Conservation (phyloP, 495 filamentous ascomycete genomes). For the Tricharina praecox region DNA sequence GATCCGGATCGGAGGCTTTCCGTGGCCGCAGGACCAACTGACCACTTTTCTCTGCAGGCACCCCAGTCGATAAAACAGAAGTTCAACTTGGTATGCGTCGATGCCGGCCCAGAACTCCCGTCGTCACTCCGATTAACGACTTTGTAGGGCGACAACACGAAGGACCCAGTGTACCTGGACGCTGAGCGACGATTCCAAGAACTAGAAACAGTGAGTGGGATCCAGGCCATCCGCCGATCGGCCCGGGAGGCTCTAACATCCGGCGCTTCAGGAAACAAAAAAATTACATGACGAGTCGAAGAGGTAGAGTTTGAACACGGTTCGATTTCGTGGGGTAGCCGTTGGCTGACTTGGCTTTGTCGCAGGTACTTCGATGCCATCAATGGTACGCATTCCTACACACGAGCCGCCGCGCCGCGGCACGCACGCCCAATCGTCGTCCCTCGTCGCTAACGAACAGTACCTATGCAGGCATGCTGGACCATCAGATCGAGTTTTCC, state of each 20-base stretch:
- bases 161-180: conserved; percentile 87
- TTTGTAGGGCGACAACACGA: conserved; percentile 66
- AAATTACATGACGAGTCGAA: conserved; percentile 86
- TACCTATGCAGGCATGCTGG: conserved; percentile 59
- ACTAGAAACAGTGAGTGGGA: conserved; percentile 45
- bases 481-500: conserved; percentile 96
- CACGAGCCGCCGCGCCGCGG: neutral
- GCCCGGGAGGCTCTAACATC: conserved; percentile 7
- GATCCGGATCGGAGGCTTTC: conserved; percentile 19
- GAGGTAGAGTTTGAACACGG: conserved; percentile 37
- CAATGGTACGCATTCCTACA: conserved; percentile 48
- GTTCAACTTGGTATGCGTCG: conserved; percentile 56
- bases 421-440: too few relatives aligned
- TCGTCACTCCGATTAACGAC: too few relatives aligned
- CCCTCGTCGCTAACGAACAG: too few relatives aligned
- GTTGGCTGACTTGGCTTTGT: conserved; percentile 2
- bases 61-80: conserved; percentile 79
- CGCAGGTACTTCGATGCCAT: conserved; percentile 75
- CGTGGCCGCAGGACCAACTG: neutral
- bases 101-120: too few relatives aligned
- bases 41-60: too few relatives aligned
- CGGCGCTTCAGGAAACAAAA: conserved; percentile 54
- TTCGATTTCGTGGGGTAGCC: neutral
- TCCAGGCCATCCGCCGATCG: neutral
- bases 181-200: conserved; percentile 88